Base-by-base conservation (phyloP, 2,329 filamentous ascomycete species). In the Diaporthe sp. region DNA sequence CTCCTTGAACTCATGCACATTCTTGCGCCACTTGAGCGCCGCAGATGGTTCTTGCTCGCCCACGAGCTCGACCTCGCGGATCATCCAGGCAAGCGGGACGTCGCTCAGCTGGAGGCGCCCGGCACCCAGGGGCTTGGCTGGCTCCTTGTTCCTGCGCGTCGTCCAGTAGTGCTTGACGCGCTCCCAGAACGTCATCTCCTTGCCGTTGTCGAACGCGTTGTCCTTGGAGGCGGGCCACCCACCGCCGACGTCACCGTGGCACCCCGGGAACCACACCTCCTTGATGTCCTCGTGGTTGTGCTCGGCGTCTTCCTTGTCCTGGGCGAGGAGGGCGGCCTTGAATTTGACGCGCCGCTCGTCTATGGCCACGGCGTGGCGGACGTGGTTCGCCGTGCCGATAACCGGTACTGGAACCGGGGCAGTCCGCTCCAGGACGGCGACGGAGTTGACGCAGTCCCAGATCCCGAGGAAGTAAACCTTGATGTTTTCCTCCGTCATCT, bases 311-410 rank as follows among this genome's bases (percentile, higher is more conserved):
- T 74, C 75, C 42, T 74, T 75, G 28, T 87, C 86, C 73, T 86
- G 85, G 0, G 84, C 82, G 4, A 89, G 82, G 1, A 90, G 82
- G 0, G 87, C 87, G 0, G 87, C 84, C 79, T 88, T 89, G 83
- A 90, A 90, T 79, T 90, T 90, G 75, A 89, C 85, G 8, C 89
- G 86, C 1, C 88, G 84, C 79, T 90, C 89, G 76, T 90, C 87
- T 17, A 90, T 84, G 6, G 87, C 85, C 3, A 90, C 87, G 1
- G 89, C 89, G 72, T 90, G 89, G 1, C 89, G 85, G 39, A 90
- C 85, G 68, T 85, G 85, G 8, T 82, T 78, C 2, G 88, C 87
- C 3, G 87, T 86, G 3, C 87, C 83, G 37, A 79, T 79, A 0
- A 85, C 83, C 0, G 84, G 81, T 1, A 84, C 82, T 6, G 85